Evolutionary conservation across 441 rosid genomes (phyloP), one percentile per base, ranked within the genome.

Genomic region (Populus tomentosa): DNA sequence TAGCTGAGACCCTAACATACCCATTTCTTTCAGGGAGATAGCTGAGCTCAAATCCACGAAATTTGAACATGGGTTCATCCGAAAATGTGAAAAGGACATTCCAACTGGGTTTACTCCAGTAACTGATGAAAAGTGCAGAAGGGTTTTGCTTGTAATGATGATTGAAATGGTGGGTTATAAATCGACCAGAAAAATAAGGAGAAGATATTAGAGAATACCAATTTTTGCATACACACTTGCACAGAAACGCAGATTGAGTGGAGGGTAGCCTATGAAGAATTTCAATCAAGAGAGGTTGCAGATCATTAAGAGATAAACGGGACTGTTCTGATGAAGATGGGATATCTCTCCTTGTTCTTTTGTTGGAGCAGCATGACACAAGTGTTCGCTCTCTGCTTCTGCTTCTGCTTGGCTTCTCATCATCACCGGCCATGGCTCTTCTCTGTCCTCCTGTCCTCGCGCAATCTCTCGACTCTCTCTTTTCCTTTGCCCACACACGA

Each of bases 171-270:
- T 4, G 72, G 11, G 24, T 5, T 35, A 10, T 9, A 38, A 35
- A 21, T 21, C 26, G 2, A 13, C 72, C 7, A 69, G 21, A 10
- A 38, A 69, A 21, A 38, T 21, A 14, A n/a, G 72, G 46, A 69
- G 40, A 32, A 35, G 72, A 69, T n/a, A 69, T 69, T 16, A 69
- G 42, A n/a, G 46, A 33, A 21, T 11, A 69, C 71, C 71, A 69
- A 0, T 21, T 18, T 35, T 36, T 69, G 46, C 24, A 69, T 9
- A 36, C 72, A 20, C 18, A 9, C 46, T 69, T 33, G 40, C 38
- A 69, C 38, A 20, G 72, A 38, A 69, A 14, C 23, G 42, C 72
- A 6, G 72, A 69, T 36, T 33, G 35, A 42, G 56, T 10, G 46
- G 21, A 20, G 24, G 72, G 72, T 21, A 69, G 72, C 38, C 56